A percentile compares a stretch with the other conserved stretches of the same genome.
Evolutionary conservation across 2,329 filamentous ascomycete genomes (phyloP).

Genomic region (Teratosphaeria viscida): DNA sequence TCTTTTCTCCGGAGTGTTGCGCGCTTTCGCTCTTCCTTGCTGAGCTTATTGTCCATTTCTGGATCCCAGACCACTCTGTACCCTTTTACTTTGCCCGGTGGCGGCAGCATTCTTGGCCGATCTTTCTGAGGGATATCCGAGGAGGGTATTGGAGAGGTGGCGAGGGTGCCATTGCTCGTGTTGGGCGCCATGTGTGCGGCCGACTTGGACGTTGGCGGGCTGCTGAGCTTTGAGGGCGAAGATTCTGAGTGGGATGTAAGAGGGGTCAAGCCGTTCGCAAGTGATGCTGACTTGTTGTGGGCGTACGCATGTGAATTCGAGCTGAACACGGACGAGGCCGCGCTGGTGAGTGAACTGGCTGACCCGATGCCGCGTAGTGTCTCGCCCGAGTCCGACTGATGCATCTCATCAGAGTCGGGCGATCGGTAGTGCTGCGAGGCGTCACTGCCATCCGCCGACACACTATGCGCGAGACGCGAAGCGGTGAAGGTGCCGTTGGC

Average conservation of each 20-base stretch:
- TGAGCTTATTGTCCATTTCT: conserved; percentile 48
- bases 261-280: conserved; percentile 49
- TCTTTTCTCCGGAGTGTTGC: conserved; percentile 25
- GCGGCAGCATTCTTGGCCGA: conserved; percentile 39
- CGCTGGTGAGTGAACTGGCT: conserved; percentile 60
- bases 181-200: conserved; percentile 16
- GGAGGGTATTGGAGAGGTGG: conserved; percentile 12
- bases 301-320: conserved; percentile 41
- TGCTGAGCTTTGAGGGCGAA: conserved; percentile 49
- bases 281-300: conserved; percentile 45
- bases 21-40: conserved; percentile 45
- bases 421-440: conserved; percentile 17
- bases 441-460: conserved; percentile 1
- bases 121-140: conserved; percentile 24
- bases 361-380: conserved; percentile 61
- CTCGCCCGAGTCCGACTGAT: conserved; percentile 43
- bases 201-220: conserved; percentile 32
- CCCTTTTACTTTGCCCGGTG: conserved; percentile 44
- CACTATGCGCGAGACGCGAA: conserved; percentile 1
- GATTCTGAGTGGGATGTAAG: conserved; percentile 54
- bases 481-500: conserved; percentile 3
- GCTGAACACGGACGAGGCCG: conserved; percentile 62
- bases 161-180: conserved; percentile 11
- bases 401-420: conserved; percentile 20
- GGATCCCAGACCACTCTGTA: conserved; percentile 54